Base-by-base conservation (phyloP, 768 basidiomycete species). In the Lactarius sanguifluus region DNA sequence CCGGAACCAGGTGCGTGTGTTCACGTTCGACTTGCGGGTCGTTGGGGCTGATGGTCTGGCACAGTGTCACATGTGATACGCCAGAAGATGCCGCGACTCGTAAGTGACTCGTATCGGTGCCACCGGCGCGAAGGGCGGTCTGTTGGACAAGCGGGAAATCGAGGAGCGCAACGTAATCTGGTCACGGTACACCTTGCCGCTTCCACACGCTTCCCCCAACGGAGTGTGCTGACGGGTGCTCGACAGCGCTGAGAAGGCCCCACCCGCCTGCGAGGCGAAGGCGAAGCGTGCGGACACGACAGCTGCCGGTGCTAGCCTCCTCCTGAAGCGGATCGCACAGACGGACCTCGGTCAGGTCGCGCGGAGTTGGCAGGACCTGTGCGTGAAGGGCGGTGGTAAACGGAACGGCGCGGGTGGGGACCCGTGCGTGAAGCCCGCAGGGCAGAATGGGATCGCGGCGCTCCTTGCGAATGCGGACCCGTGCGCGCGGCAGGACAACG, bases 401-500 rank as follows among this genome's bases (percentile, higher is more conserved):
- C 78, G 79, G 59, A 75, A 77, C 65, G 78, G 75, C 16, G n/a
- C 47, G 5, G 23, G 47, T 5, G 68, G 67, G 50, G 73, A 79
- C 56, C 80, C 81, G 5, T 84, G 83, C 72, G 78, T 80, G 64
- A 71, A 74, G 13, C 76, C 80, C 20, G 81, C 77, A 4, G 81
- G 81, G 9, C 55, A 76, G 32, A 71, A 72, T 61, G 81, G 79
- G 32, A 78, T 79, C 70, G 77, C 75, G 66, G 78, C 82, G 20
- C 77, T 85, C 36, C 77, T 80, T 34, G 81, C 79, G 23, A 75
- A 77, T 38, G 79, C 81, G 5, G 80, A 81, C 70, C 75, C 80
- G 1, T 84, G 83, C 71, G 81, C 76, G 8, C 83, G 83, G 65
- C 83, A 83, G 71, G 76, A 78, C 65, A 77, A 77, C 64, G 81